phyloP scores from a whole-genome alignment of 352 stramenopile species.

The Phytophthora pisi region DNA sequence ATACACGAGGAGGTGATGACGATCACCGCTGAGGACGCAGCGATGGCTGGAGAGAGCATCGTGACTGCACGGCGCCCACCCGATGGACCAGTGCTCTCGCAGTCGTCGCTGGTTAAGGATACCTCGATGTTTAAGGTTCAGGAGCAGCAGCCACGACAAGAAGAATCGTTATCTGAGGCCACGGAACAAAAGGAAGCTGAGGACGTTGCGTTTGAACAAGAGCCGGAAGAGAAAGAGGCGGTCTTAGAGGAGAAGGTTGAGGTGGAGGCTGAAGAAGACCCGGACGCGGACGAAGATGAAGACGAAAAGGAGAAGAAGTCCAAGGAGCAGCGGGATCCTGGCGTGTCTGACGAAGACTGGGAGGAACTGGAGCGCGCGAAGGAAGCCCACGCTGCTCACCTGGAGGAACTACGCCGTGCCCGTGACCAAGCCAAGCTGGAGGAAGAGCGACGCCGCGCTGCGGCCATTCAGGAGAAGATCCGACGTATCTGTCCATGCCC shows the following conservation, averaged over 20 bases:
- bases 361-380: slow-evolving; percentile 71
- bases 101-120: slow-evolving; percentile 14
- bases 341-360: slow-evolving; percentile 71
- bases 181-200: slow-evolving; percentile 13
- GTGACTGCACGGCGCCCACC: slow-evolving; percentile 51
- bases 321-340: slow-evolving; percentile 44
- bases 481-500: slow-evolving; percentile 68
- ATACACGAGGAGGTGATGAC: slow-evolving; percentile 52
- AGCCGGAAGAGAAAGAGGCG: slow-evolving; percentile 14
- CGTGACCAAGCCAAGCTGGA: slow-evolving; percentile 44
- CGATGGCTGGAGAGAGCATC: slow-evolving; percentile 38
- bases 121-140: slow-evolving; percentile 12
- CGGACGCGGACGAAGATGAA: slow-evolving; percentile 16
- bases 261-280: slow-evolving; percentile 31
- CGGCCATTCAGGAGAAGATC: slow-evolving; percentile 64
- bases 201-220: slow-evolving; percentile 9
- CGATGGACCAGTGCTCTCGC: slow-evolving; percentile 33
- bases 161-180: not conserved
- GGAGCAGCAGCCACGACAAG: not conserved
- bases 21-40: slow-evolving; percentile 53
- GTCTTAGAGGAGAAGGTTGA: slow-evolving; percentile 12
- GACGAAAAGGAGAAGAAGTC: not conserved
- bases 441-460: slow-evolving; percentile 43
- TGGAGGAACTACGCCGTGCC: slow-evolving; percentile 41
- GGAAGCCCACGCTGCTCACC: slow-evolving; percentile 43